Conservation (phyloP, 1,139 yeast species). For the Scheffersomyces illinoinensis region DNA sequence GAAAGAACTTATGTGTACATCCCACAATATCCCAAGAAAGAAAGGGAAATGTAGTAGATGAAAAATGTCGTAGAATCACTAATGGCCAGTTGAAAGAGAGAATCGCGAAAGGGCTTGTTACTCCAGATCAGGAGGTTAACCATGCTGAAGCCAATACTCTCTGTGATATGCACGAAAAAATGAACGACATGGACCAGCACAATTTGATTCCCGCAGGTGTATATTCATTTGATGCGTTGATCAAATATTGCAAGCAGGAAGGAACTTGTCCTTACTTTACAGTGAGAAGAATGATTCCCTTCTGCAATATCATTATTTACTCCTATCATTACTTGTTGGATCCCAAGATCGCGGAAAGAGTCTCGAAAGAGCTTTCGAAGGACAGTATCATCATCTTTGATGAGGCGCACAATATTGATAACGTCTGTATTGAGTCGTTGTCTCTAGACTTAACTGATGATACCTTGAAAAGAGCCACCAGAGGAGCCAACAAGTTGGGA, state of each 20-base stretch:
- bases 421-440: constrained; percentile 94
- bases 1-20: constrained; percentile 91
- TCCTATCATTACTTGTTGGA: constrained; percentile 94
- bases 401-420: constrained; percentile 98
- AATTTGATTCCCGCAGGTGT: constrained; percentile 90
- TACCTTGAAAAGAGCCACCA: constrained; percentile 43
- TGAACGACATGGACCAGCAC: constrained; percentile 83
- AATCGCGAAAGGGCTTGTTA: constrained; percentile 57
- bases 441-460: constrained; percentile 71
- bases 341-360: constrained; percentile 96
- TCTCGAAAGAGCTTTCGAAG: constrained; percentile 85
- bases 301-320: constrained; percentile 91
- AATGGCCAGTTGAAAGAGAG: constrained; percentile 81
- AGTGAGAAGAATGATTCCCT: constrained; percentile 96
- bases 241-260: constrained; percentile 72
- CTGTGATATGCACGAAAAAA: constrained; percentile 88
- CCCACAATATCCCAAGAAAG: constrained; percentile 85
- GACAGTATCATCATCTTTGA: constrained; percentile 94
- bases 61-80: constrained; percentile 90
- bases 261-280: constrained; percentile 96
- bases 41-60: constrained; percentile 94
- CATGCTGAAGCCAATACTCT: constrained; percentile 37
- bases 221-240: constrained; percentile 83
- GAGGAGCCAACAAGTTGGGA: constrained; percentile 78
- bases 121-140: constrained; percentile 49